phyloP scores from a whole-genome alignment of 129 eudicot species.

The Lactuca saligna region DNA sequence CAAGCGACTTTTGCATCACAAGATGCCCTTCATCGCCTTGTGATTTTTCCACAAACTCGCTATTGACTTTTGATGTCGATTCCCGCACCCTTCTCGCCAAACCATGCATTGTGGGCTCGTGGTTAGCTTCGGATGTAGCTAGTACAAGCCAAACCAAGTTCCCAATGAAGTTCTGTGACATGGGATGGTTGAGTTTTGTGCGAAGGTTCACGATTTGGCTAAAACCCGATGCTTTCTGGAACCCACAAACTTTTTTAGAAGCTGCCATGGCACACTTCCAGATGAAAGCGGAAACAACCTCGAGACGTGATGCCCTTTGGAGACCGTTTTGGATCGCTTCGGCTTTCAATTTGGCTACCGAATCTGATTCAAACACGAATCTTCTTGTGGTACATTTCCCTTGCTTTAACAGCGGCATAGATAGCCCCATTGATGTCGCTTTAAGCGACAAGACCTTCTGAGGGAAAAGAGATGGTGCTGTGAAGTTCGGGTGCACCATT shows the following conservation, averaged over 20 bases:
- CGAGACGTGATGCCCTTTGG: constrained; percentile 22
- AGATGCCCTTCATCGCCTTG: constrained; percentile 27
- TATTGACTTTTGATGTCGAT: constrained; percentile 32
- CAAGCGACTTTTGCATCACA: constrained; percentile 18
- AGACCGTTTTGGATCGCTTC: background rate
- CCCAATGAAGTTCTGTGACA: constrained; percentile 22
- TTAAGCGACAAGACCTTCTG: constrained; percentile 23
- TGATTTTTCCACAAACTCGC: constrained; percentile 36
- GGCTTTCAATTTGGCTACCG: constrained; percentile 24
- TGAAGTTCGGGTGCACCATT: constrained; percentile 31
- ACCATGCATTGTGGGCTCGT: constrained; percentile 3
- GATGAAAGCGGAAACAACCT: constrained; percentile 37
- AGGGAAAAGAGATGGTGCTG: constrained; percentile 43
- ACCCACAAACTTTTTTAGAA: constrained; percentile 15
- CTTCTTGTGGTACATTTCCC: constrained; percentile 40
- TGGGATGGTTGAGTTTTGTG: background rate
- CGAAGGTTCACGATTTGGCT: constrained; percentile 42
- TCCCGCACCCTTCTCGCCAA: constrained; percentile 25
- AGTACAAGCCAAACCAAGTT: constrained; percentile 45
- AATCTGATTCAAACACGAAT: constrained; percentile 33
- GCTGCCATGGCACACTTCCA: constrained; percentile 29
- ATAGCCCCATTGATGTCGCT: constrained; percentile 35
- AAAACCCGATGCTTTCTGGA: constrained; percentile 25
- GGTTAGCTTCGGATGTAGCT: constrained; percentile 10
- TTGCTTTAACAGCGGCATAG: constrained; percentile 38